Evolutionary conservation across 352 stramenopile genomes (phyloP), one percentile per base, ranked within the genome.

Genomic region (Phytophthora cryptogea): DNA sequence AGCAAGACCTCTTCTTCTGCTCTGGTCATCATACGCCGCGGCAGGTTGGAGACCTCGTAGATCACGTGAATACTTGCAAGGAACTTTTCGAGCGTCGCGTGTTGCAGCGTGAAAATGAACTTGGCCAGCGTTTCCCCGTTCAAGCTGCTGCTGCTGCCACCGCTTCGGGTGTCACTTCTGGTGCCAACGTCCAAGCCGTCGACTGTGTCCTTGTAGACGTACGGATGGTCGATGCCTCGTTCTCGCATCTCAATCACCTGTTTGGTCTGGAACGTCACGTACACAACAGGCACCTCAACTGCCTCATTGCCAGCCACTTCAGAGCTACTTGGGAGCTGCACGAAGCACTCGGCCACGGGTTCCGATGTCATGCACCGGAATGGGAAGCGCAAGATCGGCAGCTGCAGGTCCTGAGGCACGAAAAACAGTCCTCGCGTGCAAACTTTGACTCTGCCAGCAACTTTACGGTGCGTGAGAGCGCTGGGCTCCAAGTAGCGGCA

Each of bases 391-490:
- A 94, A 40, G 20, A 96, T 89, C 14, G 88, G 78, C 17, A 78
- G 27, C 10, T 76, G 56, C 5, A 87, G 54, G 52, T 96, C 88
- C 42, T 83, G 70, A 11, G 87, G 89, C 65, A 96, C 87, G 68
- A 96, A 97, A 53, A 97, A 91, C 31, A 97, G 59, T n/a, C 83
- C 88, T 49, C 88, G 75, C 31, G 87, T 95, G 68, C 86, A 97
- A 5, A 96, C 73, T 63, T 95, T 96, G 54, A 94, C 59, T 8
- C 82, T 68, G 0, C 82, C 82, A 23, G 76, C 68, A 8, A 80
- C 61, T 68, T 81, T 91, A n/a, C 79, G 61, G 9, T 68, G 53
- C 17, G 44, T 73, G 0, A 45, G 44, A 2, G 72, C 57, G 27
- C 44, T 54, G 0, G 80, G 64, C 43, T 90, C 78, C 49, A 88